Evolutionary conservation across 169 alveolate species (phyloP), one percentile per base, ranked within the genome.

Genomic region (Cyclospora cayetanensis): DNA sequence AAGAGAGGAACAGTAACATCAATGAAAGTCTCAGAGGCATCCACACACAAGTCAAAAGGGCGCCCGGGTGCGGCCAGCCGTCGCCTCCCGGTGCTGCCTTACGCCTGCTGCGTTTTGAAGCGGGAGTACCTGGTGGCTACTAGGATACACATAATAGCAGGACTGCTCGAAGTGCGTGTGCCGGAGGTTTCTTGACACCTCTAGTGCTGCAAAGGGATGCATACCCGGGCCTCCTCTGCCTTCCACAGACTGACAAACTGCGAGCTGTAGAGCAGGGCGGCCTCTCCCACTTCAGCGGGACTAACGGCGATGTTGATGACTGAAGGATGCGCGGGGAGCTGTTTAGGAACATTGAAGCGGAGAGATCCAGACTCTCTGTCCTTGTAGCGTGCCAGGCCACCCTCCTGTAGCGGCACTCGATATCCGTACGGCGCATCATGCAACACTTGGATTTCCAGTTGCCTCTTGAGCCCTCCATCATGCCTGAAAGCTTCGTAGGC

Each of bases 161-260:
- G n/a, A n/a, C n/a, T n/a, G n/a, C n/a, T n/a, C n/a, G n/a, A n/a
- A n/a, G n/a, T n/a, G n/a, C n/a, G n/a, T n/a, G n/a, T n/a, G n/a
- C n/a, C n/a, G n/a, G n/a, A n/a, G n/a, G n/a, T n/a, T n/a, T n/a
- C n/a, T n/a, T n/a, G n/a, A n/a, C n/a, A n/a, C n/a, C n/a, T n/a
- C n/a, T n/a, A n/a, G n/a, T n/a, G n/a, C n/a, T n/a, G n/a, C n/a
- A n/a, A n/a, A n/a, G n/a, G n/a, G n/a, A 15, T 9, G n/a, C 72
- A 15, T 74, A 74, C 84, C 37, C 84, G 46, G 65, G 84, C 84
- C 60, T 74, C 84, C 52, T 74, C 84, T 11, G 84, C 84, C 60
- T 5, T 74, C 84, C 84, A 74, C 31, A 74, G 46, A 0, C 84
- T 27, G 9, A 74, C 60, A 11, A 18, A n/a, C 37, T 74, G 46